Evolutionary conservation across 176 grass and related monocot species (phyloP), one percentile per base, ranked within the genome.

Genomic region (Oryza meridionalis): DNA sequence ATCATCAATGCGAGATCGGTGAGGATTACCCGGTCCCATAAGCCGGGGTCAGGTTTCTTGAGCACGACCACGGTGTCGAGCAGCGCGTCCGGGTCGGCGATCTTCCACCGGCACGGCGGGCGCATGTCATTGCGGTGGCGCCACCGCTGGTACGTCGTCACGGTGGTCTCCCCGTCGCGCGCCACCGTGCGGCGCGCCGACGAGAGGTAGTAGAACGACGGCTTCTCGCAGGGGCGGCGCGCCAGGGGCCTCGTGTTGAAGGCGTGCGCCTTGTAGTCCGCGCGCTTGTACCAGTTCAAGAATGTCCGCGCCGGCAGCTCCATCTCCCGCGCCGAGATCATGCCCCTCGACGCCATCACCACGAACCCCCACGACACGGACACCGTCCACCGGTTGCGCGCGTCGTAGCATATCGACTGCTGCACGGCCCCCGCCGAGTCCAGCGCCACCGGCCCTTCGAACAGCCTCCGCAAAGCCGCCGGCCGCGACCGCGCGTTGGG

Each of bases 331-430:
- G 92, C 84, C 4, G 93, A 85, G 87, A 94, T 94, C 64, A 88
- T 77, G 27, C 93, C 93, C 66, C 81, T 80, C 35, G 91, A 37
- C 76, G 92, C 76, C 24, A 11, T 85, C 72, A 92, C 92, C 40
- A 83, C 90, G 80, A 94, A 94, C 47, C 93, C 93, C 93, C 93
- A 92, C 15, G 93, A 73, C 12, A 94, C 87, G 6, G 93, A 84
- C 27, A 94, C 90, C 53, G 90, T 94, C 93, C 87, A 94, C 53
- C 66, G 82, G 37, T 77, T 82, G 7, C 72, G 32, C 46, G 31
- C 19, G 64, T 94, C 90, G 74, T 94, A 94, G 90, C 92, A 94
- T 62, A 94, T 92, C 6, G 90, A 92, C 85, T 92, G 93, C 67
- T 94, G 93, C 82, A 92, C 88, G 9, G 85, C 75, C 15, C 87